These are phyloP conservation scores for Umbilicaria muhlenbergii DNA, from an alignment of 495 filamentous ascomycete species.

Conservation along the genomic window DNA sequence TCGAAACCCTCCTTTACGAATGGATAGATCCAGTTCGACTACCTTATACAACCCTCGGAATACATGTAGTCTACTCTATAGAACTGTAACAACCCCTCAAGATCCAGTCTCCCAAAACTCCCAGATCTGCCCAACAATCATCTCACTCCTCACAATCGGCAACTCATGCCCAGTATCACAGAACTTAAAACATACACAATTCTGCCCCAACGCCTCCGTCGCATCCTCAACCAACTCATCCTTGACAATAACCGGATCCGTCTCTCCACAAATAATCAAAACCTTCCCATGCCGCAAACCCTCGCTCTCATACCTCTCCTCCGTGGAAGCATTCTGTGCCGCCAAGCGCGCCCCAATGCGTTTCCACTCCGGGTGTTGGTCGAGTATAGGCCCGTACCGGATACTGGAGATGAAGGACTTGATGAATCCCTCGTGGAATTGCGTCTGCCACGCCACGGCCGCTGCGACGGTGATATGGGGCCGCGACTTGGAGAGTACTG, in stretches of 20 bases:
- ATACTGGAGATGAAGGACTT: constrained; percentile 42
- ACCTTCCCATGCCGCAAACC: constrained; percentile 33
- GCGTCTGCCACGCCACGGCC: constrained; percentile 39
- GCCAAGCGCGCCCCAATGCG: constrained; percentile 35
- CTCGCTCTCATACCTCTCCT: constrained; percentile 9
- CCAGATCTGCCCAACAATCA: constrained; percentile 1
- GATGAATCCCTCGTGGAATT: constrained; percentile 37
- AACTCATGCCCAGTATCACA: constrained; percentile 38
- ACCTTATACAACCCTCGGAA: no score
- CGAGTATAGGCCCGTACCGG: constrained; percentile 36
- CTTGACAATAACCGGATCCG: constrained; percentile 36
- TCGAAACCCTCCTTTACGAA: no score
- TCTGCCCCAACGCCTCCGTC: constrained; percentile 26
- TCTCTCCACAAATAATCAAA: constrained; percentile 35
- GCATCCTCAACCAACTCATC: constrained; percentile 43
- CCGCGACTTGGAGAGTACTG: constrained; percentile 28
- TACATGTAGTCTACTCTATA: no score
- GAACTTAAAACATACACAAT: constrained; percentile 67
- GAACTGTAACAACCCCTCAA: no score
- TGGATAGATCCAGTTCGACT: no score
- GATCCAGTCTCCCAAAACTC: not conserved
- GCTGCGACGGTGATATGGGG: constrained; percentile 28
- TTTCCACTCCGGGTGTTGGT: constrained; percentile 39
- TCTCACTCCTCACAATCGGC: not conserved
- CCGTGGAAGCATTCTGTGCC: constrained; percentile 19